These are phyloP conservation scores for Evansstolkia leycettana DNA, from an alignment of 495 filamentous ascomycete genomes.

Conservation along the genomic window DNA sequence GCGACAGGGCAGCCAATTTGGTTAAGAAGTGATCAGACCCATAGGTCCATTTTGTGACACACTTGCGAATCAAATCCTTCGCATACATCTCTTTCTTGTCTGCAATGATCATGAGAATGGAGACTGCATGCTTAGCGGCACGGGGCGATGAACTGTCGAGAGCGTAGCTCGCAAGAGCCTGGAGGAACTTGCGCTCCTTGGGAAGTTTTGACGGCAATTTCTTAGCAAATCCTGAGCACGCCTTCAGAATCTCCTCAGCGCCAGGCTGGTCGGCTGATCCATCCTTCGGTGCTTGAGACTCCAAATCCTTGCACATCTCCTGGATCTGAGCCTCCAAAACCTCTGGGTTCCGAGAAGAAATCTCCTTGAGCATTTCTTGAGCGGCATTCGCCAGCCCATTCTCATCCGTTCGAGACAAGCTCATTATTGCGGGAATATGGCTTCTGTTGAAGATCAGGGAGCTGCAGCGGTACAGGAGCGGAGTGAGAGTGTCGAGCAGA, in stretches of 20 bases:
- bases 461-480: slow-evolving; percentile 73
- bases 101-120: slow-evolving; percentile 69
- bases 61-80: slow-evolving; percentile 66
- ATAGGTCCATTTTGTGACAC: slow-evolving; percentile 64
- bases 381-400: slow-evolving; percentile 64
- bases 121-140: slow-evolving; percentile 86
- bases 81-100: slow-evolving; percentile 80
- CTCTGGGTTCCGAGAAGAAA: slow-evolving; percentile 76
- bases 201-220: slow-evolving; percentile 78
- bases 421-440: slow-evolving; percentile 82
- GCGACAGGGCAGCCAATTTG: slow-evolving; percentile 69
- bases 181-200: slow-evolving; percentile 69
- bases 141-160: slow-evolving; percentile 68
- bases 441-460: slow-evolving; percentile 86
- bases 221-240: slow-evolving; percentile 78
- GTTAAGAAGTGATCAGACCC: slow-evolving; percentile 69
- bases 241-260: slow-evolving; percentile 81
- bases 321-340: slow-evolving; percentile 85
- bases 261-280: slow-evolving; percentile 50
- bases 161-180: slow-evolving; percentile 69
- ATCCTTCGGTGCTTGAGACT: slow-evolving; percentile 61
- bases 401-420: slow-evolving; percentile 70
- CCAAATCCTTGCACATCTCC: slow-evolving; percentile 77
- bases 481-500: slow-evolving; percentile 64
- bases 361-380: slow-evolving; percentile 85